Conservation (phyloP, 257 asterid species). For the Echium plantagineum region DNA sequence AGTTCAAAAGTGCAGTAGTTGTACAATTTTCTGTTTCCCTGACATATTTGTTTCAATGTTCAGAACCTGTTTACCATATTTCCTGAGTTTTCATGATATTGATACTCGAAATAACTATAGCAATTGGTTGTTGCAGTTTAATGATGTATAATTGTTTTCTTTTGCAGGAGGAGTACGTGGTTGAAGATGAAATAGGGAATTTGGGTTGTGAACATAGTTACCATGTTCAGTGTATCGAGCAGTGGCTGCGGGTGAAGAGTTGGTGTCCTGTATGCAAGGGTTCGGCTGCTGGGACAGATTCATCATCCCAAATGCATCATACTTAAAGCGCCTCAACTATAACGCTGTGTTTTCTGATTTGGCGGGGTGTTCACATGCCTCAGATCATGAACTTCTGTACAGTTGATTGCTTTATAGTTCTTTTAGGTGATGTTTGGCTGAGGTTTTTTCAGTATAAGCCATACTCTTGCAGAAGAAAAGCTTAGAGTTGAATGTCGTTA, state of each 20-base stretch:
- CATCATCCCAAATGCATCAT: background rate
- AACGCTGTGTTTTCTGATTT: background rate
- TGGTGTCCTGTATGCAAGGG: conserved; percentile 97
- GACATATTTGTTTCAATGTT: too few relatives aligned
- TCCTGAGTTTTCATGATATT: too few relatives aligned
- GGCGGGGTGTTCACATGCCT: too few relatives aligned
- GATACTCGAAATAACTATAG: background rate
- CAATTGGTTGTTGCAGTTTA: background rate
- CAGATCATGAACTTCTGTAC: background rate
- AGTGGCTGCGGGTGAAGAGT: conserved; percentile 72
- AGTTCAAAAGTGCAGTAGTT: background rate
- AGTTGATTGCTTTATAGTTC: background rate
- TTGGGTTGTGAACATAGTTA: conserved; percentile 62
- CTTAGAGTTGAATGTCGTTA: too few relatives aligned
- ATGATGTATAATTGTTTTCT: background rate
- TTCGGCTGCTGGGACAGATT: conserved; percentile 25
- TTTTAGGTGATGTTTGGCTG: background rate
- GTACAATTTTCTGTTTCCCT: too few relatives aligned
- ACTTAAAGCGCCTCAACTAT: background rate
- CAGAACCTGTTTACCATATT: too few relatives aligned
- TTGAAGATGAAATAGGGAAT: conserved; percentile 61
- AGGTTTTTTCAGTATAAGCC: too few relatives aligned
- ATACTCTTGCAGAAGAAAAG: too few relatives aligned
- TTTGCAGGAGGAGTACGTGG: conserved; percentile 66
- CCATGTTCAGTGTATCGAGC: conserved; percentile 47